phyloP scores from a whole-genome alignment of 78 protist genomes.

The Cavenderia fasciculata region DNA sequence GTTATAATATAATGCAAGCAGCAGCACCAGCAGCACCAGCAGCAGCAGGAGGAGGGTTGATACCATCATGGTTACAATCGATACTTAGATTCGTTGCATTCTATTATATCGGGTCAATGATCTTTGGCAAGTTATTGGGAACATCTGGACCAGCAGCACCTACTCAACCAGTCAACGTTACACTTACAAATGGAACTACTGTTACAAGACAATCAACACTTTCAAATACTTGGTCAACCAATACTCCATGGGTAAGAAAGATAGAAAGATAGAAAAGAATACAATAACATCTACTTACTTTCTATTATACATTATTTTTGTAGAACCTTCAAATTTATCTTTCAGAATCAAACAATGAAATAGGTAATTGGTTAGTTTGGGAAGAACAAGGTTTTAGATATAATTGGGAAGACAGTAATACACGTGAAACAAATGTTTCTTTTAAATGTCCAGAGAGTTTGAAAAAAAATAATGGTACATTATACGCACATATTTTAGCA shows the following conservation, averaged over 20 bases:
- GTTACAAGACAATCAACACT: neutral
- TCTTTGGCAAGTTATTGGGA: neutral
- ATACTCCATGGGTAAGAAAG: neutral
- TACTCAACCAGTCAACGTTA: neutral
- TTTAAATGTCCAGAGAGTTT: slow-evolving; percentile 21
- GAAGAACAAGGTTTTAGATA: slow-evolving; percentile 7
- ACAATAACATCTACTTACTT: neutral
- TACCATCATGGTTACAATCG: neutral
- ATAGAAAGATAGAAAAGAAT: neutral
- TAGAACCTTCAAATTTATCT: slow-evolving; percentile 32
- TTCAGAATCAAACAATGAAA: slow-evolving; percentile 29
- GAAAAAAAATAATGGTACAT: slow-evolving; percentile 70
- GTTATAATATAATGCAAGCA: neutral
- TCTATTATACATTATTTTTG: neutral
- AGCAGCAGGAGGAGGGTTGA: neutral
- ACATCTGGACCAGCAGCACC: neutral
- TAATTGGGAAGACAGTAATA: slow-evolving; percentile 19
- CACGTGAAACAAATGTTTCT: slow-evolving; percentile 11
- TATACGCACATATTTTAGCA: slow-evolving; percentile 76
- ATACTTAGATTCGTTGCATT: neutral
- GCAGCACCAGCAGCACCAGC: slow-evolving; percentile 6
- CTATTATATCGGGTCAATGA: neutral
- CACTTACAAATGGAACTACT: neutral
- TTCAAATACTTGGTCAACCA: neutral
- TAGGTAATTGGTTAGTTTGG: slow-evolving; percentile 58